phyloP scores from a whole-genome alignment of 2,329 filamentous ascomycete species.

The Pseudonectria foliicola region DNA sequence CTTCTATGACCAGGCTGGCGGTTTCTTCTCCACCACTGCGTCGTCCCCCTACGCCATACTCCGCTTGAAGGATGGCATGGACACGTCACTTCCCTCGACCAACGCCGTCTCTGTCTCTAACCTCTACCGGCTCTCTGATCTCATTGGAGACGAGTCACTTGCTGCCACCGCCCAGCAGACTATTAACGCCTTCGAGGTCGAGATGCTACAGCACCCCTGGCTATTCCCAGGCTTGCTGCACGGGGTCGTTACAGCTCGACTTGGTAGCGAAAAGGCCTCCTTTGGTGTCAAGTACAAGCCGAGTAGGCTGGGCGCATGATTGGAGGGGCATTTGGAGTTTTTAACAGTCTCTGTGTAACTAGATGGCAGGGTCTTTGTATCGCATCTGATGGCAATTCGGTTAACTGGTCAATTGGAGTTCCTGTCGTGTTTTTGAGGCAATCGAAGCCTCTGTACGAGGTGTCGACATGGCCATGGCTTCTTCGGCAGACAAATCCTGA shows the following conservation, averaged over 20 bases:
- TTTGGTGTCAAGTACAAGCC: slow-evolving; percentile 19
- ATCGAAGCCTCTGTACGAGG: too few species aligned
- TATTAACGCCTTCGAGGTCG: slow-evolving; percentile 78
- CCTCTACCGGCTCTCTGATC: slow-evolving; percentile 67
- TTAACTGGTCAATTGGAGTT: too few species aligned
- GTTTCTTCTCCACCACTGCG: slow-evolving; percentile 65
- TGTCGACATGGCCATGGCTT: too few species aligned
- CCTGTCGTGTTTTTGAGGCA: too few species aligned
- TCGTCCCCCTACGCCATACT: slow-evolving; percentile 65
- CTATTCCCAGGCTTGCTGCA: slow-evolving; percentile 77
- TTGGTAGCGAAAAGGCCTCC: slow-evolving; percentile 51
- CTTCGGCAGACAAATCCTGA: neutral
- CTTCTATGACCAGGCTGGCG: slow-evolving; percentile 67
- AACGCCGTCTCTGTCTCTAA: slow-evolving; percentile 86
- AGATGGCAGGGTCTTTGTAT: neutral
- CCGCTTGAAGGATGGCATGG: slow-evolving; percentile 90
- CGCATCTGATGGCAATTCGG: too few species aligned
- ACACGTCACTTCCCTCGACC: slow-evolving; percentile 80
- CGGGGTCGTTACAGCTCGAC: slow-evolving; percentile 63
- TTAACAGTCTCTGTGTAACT: too few species aligned
- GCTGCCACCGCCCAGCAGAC: slow-evolving; percentile 62
- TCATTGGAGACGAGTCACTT: slow-evolving; percentile 62
- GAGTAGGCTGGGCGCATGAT: slow-evolving; percentile 14
- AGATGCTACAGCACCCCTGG: slow-evolving; percentile 89
- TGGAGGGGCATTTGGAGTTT: too few species aligned